Percentiles rank a stretch among this genome's conserved stretches.
Evolutionary conservation across 2,329 filamentous ascomycete species (phyloP).

Genomic region (Sporothrix brunneoviolacea): DNA sequence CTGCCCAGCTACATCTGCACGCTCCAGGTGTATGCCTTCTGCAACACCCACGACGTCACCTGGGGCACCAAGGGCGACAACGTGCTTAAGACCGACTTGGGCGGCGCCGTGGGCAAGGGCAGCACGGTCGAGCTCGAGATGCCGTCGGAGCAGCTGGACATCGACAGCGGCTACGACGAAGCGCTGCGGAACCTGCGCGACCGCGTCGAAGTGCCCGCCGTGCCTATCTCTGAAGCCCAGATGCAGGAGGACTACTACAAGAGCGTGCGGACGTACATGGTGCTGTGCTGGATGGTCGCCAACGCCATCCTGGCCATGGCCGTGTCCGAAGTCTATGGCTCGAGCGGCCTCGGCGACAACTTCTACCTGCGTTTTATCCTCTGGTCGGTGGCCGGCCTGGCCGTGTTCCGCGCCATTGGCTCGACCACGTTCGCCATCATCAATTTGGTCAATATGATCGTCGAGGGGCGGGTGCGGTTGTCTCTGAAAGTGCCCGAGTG

Average conservation of each 20-base stretch:
- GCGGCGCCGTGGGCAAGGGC: slow-evolving; percentile 71
- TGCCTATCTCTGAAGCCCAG: slow-evolving; percentile 63
- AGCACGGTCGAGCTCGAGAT: slow-evolving; percentile 86
- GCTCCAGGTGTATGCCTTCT: slow-evolving; percentile 96
- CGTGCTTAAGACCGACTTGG: slow-evolving; percentile 84
- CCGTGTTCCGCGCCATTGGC: slow-evolving; percentile 81
- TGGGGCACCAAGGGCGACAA: slow-evolving; percentile 93
- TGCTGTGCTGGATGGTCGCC: slow-evolving; percentile 85
- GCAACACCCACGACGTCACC: slow-evolving; percentile 94
- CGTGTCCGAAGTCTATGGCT: slow-evolving; percentile 76
- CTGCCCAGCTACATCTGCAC: slow-evolving; percentile 94
- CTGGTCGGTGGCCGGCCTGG: slow-evolving; percentile 81
- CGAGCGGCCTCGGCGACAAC: slow-evolving; percentile 67
- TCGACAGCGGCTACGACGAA: slow-evolving; percentile 95
- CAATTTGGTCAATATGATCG: slow-evolving; percentile 74
- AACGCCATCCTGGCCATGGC: slow-evolving; percentile 94
- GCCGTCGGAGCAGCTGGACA: slow-evolving; percentile 95
- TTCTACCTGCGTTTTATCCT: slow-evolving; percentile 89
- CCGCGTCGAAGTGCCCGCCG: slow-evolving; percentile 69
- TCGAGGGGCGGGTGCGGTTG: slow-evolving; percentile 71
- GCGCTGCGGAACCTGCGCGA: slow-evolving; percentile 93
- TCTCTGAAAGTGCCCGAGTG: slow-evolving; percentile 49
- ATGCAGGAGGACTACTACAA: slow-evolving; percentile 98
- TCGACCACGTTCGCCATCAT: slow-evolving; percentile 75
- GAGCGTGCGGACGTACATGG: slow-evolving; percentile 95